phyloP scores from a whole-genome alignment of 805 yeast species.

The Sporopachydermia lactativora region DNA sequence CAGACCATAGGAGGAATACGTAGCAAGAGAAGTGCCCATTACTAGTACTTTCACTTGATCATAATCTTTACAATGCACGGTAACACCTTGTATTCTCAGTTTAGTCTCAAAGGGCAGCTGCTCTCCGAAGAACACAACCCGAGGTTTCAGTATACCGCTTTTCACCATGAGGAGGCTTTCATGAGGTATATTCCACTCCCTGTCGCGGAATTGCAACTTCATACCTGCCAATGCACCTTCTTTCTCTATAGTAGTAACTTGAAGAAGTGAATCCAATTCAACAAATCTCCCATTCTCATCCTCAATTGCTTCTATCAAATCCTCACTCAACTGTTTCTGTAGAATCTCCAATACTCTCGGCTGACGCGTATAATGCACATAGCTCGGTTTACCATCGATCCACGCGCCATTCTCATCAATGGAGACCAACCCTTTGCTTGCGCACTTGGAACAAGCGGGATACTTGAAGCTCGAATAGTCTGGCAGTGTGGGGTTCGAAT shows the following conservation, averaged over 20 bases:
- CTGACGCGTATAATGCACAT: slow-evolving; percentile 7
- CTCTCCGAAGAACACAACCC: slow-evolving; percentile 16
- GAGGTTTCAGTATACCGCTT: slow-evolving; percentile 14
- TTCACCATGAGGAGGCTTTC: not conserved
- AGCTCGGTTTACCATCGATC: slow-evolving; percentile 3
- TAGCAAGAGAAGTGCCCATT: slow-evolving; percentile 14
- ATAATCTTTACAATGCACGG: not conserved
- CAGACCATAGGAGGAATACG: slow-evolving; percentile 15
- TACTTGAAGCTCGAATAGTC: slow-evolving; percentile 13
- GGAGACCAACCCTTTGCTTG: slow-evolving; percentile 3
- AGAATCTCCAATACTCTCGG: slow-evolving; percentile 2
- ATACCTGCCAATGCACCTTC: not conserved
- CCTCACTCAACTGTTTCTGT: not conserved
- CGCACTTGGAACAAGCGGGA: slow-evolving; percentile 13
- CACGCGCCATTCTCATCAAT: slow-evolving; percentile 9
- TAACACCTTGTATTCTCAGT: not conserved
- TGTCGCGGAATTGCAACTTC: not conserved
- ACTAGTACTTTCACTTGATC: slow-evolving; percentile 10
- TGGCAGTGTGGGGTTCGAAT: not conserved
- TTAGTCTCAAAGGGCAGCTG: slow-evolving; percentile 2
- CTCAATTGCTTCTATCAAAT: not conserved
- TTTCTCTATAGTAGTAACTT: not conserved
- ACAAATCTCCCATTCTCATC: not conserved
- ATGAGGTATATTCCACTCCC: not conserved
- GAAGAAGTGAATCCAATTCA: not conserved